Evolutionary conservation across 2,329 filamentous ascomycete genomes (phyloP).

Genomic region (Aspergillus clavatus): DNA sequence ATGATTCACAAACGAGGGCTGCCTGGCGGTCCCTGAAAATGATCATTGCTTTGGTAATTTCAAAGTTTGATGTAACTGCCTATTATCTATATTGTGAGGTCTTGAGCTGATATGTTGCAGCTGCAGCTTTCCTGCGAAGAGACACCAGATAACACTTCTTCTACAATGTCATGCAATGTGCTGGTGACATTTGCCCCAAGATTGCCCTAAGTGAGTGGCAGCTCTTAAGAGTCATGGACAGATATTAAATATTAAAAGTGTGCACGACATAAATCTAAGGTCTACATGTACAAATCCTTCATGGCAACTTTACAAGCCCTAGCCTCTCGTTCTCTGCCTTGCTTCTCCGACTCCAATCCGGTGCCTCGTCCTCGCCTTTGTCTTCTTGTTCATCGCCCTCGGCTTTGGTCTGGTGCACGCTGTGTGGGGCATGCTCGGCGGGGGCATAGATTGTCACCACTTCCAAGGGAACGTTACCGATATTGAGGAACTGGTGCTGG

Average conservation of each 20-base stretch:
- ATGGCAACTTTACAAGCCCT: slow-evolving; percentile 54
- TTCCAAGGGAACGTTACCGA: slow-evolving; percentile 54
- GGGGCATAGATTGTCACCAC: slow-evolving; percentile 61
- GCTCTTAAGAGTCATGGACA: background rate
- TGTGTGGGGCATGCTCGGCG: slow-evolving; percentile 56
- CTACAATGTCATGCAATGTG: background rate
- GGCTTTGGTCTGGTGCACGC: slow-evolving; percentile 60
- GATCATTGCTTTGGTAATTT: slow-evolving; percentile 8
- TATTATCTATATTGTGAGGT: background rate
- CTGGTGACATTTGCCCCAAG: slow-evolving; percentile 6
- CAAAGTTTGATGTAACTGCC: slow-evolving; percentile 12
- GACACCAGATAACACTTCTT: background rate
- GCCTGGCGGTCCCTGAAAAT: slow-evolving; percentile 16
- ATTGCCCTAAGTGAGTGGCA: background rate
- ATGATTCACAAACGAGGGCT: slow-evolving; percentile 1
- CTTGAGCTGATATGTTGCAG: slow-evolving; percentile 1
- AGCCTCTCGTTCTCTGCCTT: slow-evolving; percentile 56
- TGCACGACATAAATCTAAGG: too few species aligned
- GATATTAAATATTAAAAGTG: too few species aligned
- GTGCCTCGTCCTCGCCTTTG: slow-evolving; percentile 56
- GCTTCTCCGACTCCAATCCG: slow-evolving; percentile 53
- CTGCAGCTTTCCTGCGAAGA: slow-evolving; percentile 1
- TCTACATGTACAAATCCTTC: too few species aligned
- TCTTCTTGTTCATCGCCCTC: slow-evolving; percentile 60
- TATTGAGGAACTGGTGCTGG: slow-evolving; percentile 62